Evolutionary conservation across 2,329 filamentous ascomycete genomes (phyloP).

Genomic region (Cucurbitaria berberidis): DNA sequence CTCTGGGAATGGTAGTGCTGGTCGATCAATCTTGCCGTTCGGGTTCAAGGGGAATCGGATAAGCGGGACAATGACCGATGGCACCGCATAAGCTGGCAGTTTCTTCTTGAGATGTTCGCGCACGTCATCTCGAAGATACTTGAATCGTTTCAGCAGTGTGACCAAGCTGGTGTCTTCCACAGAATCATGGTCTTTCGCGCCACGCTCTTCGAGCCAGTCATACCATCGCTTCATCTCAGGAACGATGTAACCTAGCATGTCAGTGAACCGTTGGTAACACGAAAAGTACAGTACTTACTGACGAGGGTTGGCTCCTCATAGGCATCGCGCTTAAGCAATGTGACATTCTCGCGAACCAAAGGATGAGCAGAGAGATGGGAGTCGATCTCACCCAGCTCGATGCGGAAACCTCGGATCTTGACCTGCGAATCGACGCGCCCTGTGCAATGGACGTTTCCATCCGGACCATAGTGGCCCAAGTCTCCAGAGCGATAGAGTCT

Average conservation of each 20-base stretch:
- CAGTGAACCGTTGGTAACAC: neutral
- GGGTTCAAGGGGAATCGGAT: conserved; percentile 72
- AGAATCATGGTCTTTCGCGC: conserved; percentile 45
- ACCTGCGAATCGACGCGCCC: conserved; percentile 88
- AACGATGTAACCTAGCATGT: conserved; percentile 70
- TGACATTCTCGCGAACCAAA: conserved; percentile 83
- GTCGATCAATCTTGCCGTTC: conserved; percentile 76
- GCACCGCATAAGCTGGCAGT: conserved; percentile 76
- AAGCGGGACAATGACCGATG: conserved; percentile 74
- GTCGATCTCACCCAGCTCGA: conserved; percentile 94
- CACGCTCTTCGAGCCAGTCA: conserved; percentile 64
- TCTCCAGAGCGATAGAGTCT: conserved; percentile 88
- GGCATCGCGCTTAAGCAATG: conserved; percentile 80
- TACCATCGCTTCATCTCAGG: conserved; percentile 79
- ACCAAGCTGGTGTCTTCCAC: conserved; percentile 59
- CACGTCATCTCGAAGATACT: conserved; percentile 64
- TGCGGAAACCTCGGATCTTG: conserved; percentile 94
- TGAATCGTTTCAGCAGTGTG: conserved; percentile 65
- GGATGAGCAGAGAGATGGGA: conserved; percentile 76
- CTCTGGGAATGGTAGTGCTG: conserved; percentile 80
- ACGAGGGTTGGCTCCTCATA: conserved; percentile 86
- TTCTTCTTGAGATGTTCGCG: conserved; percentile 74
- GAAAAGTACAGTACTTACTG: conserved; percentile 54
- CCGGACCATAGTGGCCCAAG: conserved; percentile 74
- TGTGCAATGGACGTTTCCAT: conserved; percentile 76